Conservation (phyloP, 23 red algal genomes). For the Gracilaria gracilis region DNA sequence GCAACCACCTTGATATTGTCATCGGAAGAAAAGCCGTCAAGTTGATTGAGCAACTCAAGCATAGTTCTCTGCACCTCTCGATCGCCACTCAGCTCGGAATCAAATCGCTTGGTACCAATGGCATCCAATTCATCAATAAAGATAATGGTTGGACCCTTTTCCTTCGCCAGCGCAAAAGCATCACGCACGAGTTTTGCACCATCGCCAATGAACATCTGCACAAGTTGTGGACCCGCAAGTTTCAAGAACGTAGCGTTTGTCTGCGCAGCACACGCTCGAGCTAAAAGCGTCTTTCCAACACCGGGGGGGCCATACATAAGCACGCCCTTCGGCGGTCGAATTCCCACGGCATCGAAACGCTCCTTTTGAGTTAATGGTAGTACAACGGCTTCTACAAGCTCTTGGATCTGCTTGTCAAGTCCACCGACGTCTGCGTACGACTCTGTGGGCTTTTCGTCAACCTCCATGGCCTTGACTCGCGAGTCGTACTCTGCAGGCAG, state of each 20-base stretch:
- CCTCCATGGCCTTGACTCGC: conserved; percentile 98
- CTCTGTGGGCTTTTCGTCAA: conserved; percentile 98
- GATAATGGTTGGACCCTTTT: conserved; percentile 99
- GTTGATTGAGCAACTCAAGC: conserved; percentile 99
- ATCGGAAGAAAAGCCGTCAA: conserved; percentile 94
- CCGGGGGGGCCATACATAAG: conserved; percentile 99
- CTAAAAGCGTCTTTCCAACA: conserved; percentile 98
- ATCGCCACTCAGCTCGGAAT: conserved; percentile 97
- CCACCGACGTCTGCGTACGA: conserved; percentile 96
- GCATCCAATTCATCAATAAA: conserved; percentile 99
- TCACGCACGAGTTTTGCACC: conserved; percentile 98
- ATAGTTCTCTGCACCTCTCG: conserved; percentile 98
- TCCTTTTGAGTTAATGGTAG: conserved; percentile 97
- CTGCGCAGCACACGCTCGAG: conserved; percentile 97
- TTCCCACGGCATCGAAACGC: conserved; percentile 94
- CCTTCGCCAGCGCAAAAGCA: conserved; percentile 97
- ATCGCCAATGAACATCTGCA: conserved; percentile 99
- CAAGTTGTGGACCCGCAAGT: conserved; percentile 95
- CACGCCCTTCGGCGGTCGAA: conserved; percentile 99
- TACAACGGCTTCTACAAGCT: conserved; percentile 98
- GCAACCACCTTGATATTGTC: conserved; percentile 95
- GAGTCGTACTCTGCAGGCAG: conserved; percentile 98
- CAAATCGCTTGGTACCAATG: conserved; percentile 99
- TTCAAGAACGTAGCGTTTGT: conserved; percentile 99
- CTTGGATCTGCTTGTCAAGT: conserved; percentile 99